These are phyloP conservation scores for Hymenoscyphus repandus DNA, from an alignment of 2,329 filamentous ascomycete genomes.

Conservation along the genomic window DNA sequence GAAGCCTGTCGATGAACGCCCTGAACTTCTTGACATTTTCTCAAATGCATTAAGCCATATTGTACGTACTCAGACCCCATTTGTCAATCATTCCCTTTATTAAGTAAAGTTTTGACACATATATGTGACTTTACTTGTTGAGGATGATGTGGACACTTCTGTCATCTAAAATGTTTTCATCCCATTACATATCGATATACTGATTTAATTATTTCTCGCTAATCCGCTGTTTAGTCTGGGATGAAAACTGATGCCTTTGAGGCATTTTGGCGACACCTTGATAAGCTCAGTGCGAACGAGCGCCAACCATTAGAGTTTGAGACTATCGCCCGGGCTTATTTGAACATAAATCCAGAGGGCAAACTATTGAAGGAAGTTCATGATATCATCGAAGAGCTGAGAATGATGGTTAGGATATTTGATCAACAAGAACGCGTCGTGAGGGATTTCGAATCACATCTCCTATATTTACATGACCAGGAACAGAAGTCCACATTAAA, in stretches of 20 bases:
- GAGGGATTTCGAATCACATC: conserved; percentile 1
- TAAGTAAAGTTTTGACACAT: neutral
- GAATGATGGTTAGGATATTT: conserved; percentile 39
- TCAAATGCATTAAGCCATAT: conserved; percentile 37
- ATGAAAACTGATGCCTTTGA: conserved; percentile 35
- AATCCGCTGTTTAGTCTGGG: too few species aligned
- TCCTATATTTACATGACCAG: conserved; percentile 1
- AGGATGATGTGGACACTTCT: neutral
- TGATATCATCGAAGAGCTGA: conserved; percentile 42
- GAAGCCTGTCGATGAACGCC: conserved; percentile 28
- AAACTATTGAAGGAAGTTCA: conserved; percentile 38
- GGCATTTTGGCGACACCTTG: conserved; percentile 32
- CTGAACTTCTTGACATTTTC: conserved; percentile 38
- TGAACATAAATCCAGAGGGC: conserved; percentile 31
- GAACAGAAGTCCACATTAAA: conserved; percentile 1
- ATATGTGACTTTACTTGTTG: neutral
- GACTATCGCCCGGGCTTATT: conserved; percentile 1
- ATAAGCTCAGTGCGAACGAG: conserved; percentile 21
- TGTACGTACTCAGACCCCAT: conserved; percentile 25
- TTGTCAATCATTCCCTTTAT: neutral
- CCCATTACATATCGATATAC: too few species aligned
- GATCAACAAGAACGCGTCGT: conserved; percentile 25
- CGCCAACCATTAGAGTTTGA: neutral
- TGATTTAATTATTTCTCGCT: too few species aligned
- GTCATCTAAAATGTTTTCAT: too few species aligned